Evolutionary conservation across 2,329 filamentous ascomycete genomes (phyloP), one percentile per base, ranked within the genome.

Genomic region (Gliomastix tumulicola): DNA sequence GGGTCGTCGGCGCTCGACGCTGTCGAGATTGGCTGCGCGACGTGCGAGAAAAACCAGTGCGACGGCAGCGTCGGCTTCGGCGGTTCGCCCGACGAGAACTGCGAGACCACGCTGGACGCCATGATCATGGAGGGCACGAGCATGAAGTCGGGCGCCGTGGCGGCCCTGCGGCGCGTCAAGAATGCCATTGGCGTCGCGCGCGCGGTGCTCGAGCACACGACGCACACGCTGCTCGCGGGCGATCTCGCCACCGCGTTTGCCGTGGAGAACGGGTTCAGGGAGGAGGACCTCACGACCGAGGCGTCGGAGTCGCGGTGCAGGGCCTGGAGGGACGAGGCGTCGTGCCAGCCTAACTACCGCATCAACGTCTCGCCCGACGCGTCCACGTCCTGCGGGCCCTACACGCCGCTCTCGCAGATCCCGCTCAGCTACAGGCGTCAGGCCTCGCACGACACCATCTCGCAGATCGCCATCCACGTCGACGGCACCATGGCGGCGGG

Each of bases 51-150:
- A 39, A 61, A 64, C 34, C 71, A 68, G 42, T 76, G 72, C 54
- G 71, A 76, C 47, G 64, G 66, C 34, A 72, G 63, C 25, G 72
- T 76, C 25, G 72, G 72, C 35, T 74, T 57, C 45, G 71, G 71
- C 37, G 71, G 72, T 7, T 74, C 70, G 3, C 70, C 71, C 0
- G 71, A 74, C 42, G 72, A 76, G 49, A 50, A 55, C 21, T 76
- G 72, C 54, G 72, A 76, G 55, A 76, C 72, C 4, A 75, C 71
- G 1, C 68, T 76, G 12, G 72, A 76, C 51, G 71, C 72, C n/a
- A 62, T 76, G 59, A 64, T 76, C 50, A 75, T 76, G 65, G 71
- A 76, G 48, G 71, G 72, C 20, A 54, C 51, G 0, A 69, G 60
- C n/a, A 62, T 76, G 56, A 71, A 73, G 13, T 60, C 64, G 1